Base-by-base conservation (phyloP, 1,139 yeast species). In the Yamadazyma triangularis region DNA sequence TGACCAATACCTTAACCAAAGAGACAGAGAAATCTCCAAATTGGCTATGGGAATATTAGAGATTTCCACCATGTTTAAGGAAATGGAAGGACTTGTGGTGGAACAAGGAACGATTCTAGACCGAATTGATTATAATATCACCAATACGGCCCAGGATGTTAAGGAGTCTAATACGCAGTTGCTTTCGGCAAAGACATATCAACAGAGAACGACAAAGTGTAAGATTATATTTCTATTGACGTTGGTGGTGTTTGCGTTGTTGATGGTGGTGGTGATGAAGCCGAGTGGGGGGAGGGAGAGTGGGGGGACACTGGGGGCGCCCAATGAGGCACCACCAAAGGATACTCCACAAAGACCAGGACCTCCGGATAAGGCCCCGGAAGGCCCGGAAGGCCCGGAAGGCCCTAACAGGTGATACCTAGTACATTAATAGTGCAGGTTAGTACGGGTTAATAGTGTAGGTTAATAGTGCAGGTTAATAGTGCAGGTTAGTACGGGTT, bases 91-190 rank as follows among this genome's bases (percentile, higher is more conserved):
- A 20, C 70, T 93, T 70, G 88, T 91, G 30, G 85, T 91, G 36
- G 97, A 93, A 50, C 98, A 91, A 57, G 98, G 98, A 2, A 87
- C 96, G 0, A 70, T 91, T 27, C 68, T 91, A 36, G 98, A 91
- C 56, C 65, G 97, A 42, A 89, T 91, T 34, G 98, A 88, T 57
- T 89, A 89, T 56, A 91, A 93, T 51, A 63, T 93, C 37, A 84
- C 83, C 39, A 79, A 77, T 40, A 83, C 95, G 21, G 83, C 77
- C 4, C 77, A 77, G 27, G 85, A 87, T 43, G 73, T 91, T 38
- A 77, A 80, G 46, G 72, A 69, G 23, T 93, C 96, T 0, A 86
- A 84, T 40, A 75, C 77, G 42, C 94, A 91, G 56, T 64, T 91
- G 35, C 64, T 74, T 14, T 70, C 77, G 43, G 97, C 97, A 0